Evolutionary conservation across 257 asterid species (phyloP).

Genomic region (Leptodermis oblonga): DNA sequence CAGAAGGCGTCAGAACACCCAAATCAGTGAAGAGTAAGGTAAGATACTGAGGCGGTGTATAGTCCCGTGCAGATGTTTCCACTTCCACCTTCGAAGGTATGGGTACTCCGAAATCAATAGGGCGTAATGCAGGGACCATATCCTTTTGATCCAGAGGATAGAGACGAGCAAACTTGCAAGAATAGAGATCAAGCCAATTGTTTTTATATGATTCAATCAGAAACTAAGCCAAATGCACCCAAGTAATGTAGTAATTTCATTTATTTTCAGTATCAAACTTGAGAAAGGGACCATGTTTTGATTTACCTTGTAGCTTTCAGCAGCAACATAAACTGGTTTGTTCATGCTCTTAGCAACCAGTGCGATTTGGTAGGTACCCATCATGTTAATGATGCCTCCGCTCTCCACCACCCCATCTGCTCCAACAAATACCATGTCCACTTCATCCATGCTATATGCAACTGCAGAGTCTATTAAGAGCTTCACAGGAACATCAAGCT

Average conservation of each 20-base stretch:
- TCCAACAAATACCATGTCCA: conserved; percentile 93
- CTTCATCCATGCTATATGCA: conserved; percentile 93
- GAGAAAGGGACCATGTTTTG: too few species aligned
- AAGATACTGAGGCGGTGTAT: conserved; percentile 86
- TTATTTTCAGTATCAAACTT: background rate
- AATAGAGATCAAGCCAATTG: background rate
- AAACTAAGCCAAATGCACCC: background rate
- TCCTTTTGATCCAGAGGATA: conserved; percentile 88
- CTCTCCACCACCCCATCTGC: conserved; percentile 97
- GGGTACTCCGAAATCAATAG: conserved; percentile 92
- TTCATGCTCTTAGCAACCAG: conserved; percentile 95
- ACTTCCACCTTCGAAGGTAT: conserved; percentile 89
- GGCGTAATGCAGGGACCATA: conserved; percentile 86
- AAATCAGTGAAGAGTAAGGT: conserved; percentile 81
- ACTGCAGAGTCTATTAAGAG: conserved; percentile 93
- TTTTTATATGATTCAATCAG: too few species aligned
- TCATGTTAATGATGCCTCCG: conserved; percentile 95
- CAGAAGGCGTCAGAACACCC: conserved; percentile 91
- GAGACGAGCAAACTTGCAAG: conserved; percentile 85
- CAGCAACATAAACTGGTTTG: conserved; percentile 91
- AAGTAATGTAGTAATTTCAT: too few species aligned
- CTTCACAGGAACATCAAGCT: conserved; percentile 88
- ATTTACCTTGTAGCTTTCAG: conserved; percentile 88
- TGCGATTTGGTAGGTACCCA: conserved; percentile 97
- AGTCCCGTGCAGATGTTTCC: conserved; percentile 92